Conservation (phyloP, 78 protist species). For the Mantamonas sphyraenae region DNA sequence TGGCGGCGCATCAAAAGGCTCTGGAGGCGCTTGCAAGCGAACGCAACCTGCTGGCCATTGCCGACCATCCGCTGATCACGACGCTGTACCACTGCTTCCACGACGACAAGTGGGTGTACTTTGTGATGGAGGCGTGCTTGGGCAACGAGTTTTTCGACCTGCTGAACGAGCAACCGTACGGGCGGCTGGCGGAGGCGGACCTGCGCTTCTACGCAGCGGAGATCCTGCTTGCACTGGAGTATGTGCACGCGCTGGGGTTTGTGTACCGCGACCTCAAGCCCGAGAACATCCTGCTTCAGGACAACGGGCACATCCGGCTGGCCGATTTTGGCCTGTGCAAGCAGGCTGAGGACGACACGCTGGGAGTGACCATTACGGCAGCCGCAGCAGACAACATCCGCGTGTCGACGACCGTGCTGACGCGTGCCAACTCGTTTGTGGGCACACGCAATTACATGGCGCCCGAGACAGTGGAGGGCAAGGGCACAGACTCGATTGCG, state of each 20-base stretch:
- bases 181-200: not conserved
- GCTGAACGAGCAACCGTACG: not conserved
- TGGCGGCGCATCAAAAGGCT: constrained; percentile 24
- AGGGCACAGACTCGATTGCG: not conserved
- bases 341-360: constrained; percentile 24
- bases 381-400: too few relatives aligned
- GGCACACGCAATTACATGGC: constrained; percentile 37
- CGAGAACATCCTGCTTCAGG: constrained; percentile 48
- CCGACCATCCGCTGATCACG: constrained; percentile 61
- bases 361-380: too few relatives aligned
- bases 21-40: too few relatives aligned
- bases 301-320: constrained; percentile 77
- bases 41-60: constrained; percentile 46
- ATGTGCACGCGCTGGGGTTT: constrained; percentile 10
- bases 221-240: constrained; percentile 39
- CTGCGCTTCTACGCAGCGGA: constrained; percentile 37
- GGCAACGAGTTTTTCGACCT: constrained; percentile 74
- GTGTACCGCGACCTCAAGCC: constrained; percentile 38
- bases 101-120: constrained; percentile 63
- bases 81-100: constrained; percentile 58
- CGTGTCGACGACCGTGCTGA: too few relatives aligned
- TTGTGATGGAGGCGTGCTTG: constrained; percentile 59
- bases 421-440: too few relatives aligned
- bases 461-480: constrained; percentile 20
- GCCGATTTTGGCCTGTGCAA: constrained; percentile 87